Evolutionary conservation across 257 asterid genomes (phyloP).

Genomic region (Nicotiana tomentosiformis): DNA sequence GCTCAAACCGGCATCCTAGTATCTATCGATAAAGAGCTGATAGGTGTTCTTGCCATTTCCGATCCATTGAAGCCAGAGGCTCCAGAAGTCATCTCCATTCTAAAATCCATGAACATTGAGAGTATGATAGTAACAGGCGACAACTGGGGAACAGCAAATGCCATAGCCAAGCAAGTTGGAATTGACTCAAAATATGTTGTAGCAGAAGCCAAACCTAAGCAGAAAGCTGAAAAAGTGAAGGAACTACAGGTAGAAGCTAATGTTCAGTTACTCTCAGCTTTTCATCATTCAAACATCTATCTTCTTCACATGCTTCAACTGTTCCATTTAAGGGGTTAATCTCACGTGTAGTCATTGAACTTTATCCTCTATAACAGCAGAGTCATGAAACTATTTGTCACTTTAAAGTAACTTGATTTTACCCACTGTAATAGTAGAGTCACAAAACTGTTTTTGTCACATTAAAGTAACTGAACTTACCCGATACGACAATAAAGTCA

Average conservation of each 20-base stretch:
- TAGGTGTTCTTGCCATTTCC: constrained; percentile 57
- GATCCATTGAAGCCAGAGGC: constrained; percentile 83
- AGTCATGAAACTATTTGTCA: too few relatives aligned
- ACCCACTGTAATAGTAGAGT: too few relatives aligned
- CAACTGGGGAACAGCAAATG: constrained; percentile 77
- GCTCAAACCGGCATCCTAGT: constrained; percentile 81
- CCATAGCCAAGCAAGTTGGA: constrained; percentile 72
- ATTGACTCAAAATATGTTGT: constrained; percentile 33
- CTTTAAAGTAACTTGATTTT: too few relatives aligned
- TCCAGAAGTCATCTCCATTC: constrained; percentile 49
- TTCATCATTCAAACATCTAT: not conserved
- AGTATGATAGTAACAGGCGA: constrained; percentile 74
- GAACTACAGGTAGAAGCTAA: constrained; percentile 55
- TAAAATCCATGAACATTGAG: constrained; percentile 54
- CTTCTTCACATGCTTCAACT: not conserved
- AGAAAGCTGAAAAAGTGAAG: constrained; percentile 69
- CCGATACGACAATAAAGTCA: too few relatives aligned
- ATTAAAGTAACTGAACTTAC: too few relatives aligned
- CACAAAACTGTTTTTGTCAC: too few relatives aligned
- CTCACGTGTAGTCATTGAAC: too few relatives aligned
- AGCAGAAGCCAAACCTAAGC: constrained; percentile 77
- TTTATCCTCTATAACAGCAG: too few relatives aligned
- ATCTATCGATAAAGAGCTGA: constrained; percentile 48
- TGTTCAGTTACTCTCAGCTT: not conserved
- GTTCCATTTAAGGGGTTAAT: not conserved